Evolutionary conservation across 768 basidiomycete species (phyloP), one percentile per base, ranked within the genome.

Genomic region (Trametes maxima): DNA sequence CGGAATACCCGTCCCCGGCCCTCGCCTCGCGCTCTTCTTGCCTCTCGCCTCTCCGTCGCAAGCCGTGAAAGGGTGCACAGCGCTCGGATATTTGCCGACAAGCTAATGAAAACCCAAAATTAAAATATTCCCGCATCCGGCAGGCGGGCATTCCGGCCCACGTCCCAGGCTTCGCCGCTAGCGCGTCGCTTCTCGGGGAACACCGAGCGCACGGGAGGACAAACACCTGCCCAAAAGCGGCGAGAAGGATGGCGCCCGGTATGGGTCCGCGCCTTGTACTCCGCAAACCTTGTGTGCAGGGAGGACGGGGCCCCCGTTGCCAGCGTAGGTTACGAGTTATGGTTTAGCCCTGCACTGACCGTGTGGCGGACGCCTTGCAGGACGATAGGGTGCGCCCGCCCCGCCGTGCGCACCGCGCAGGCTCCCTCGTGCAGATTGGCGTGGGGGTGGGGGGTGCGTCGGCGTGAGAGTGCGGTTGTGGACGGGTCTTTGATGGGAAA

Each of bases 141-240:
- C n/a, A 52, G 51, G 51, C 13, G 43, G 16, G 22, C 10, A n/a
- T 36, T 17, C 35, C 54, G 13, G 28, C 3, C 28, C 8, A 8
- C 28, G 28, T 3, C 28, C 28, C 28, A 33, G 28, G 28, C 28
- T 49, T 22, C 28, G 28, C 28, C 28, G 45, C 22, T n/a, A n/a
- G n/a, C n/a, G n/a, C 19, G 45, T 33, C 14, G 35, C n/a, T 39
- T 39, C 51, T 24, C 55, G 55, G 46, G 17, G 37, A 39, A 2
- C 2, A 36, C 55, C 55, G 55, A 39, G 50, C n/a, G n/a, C n/a
- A n/a, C n/a, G n/a, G n/a, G n/a, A 39, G 48, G 37, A 57, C 56
- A 57, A 57, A 57, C 56, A 57, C 56, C 8, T 22, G 40, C 33
- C 56, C 56, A 28, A 57, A 57, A 21, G 13, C 16, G 56, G 56